Evolutionary conservation across 805 yeast genomes (phyloP), one percentile per base, ranked within the genome.

Genomic region (Nakazawaea pomicola): DNA sequence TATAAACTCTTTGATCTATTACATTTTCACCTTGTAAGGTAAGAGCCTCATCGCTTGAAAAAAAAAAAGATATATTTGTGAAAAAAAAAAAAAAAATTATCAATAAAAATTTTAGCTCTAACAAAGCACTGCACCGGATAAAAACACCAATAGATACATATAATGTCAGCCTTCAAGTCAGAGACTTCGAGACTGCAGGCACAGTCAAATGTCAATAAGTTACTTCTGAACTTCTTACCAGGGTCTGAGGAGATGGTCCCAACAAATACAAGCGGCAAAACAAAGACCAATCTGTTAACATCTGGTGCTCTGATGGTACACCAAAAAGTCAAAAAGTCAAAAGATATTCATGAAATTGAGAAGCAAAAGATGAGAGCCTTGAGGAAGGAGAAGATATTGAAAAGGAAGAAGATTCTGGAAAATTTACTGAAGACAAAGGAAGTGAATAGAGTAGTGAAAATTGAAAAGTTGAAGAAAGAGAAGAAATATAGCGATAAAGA

Each of bases 401-500:
- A 43, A 31, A 32, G 58, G 17, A 49, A 51, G 10, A 36, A 42
- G 21, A 33, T 41, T 11, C 36, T 14, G 21, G 15, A 15, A 18
- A 21, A 37, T 8, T 19, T 29, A 20, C 32, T 17, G 6, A 32
- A 29, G 11, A 33, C 25, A 56, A 36, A 51, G 65, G 44, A 67
- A 60, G 49, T 59, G 68, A 12, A 50, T 55, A 29, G 55, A 63
- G 47, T 61, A 68, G 42, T 50, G 76, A 63, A 46, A 14, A 28
- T 45, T 68, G 62, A 11, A 58, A 58, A 27, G 62, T 58, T 29
- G 56, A 60, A 25, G 59, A 63, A 60, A 1, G 62, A 59, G 29
- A 72, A 74, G 45, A 73, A 71, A 60, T 57, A 54, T 76, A 0
- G 57, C 74, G 46, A 58, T 36, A 51, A 48, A 19, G 60, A 61